Evolutionary conservation across 805 yeast genomes (phyloP).

Genomic region (Ogataea salicorniae): DNA sequence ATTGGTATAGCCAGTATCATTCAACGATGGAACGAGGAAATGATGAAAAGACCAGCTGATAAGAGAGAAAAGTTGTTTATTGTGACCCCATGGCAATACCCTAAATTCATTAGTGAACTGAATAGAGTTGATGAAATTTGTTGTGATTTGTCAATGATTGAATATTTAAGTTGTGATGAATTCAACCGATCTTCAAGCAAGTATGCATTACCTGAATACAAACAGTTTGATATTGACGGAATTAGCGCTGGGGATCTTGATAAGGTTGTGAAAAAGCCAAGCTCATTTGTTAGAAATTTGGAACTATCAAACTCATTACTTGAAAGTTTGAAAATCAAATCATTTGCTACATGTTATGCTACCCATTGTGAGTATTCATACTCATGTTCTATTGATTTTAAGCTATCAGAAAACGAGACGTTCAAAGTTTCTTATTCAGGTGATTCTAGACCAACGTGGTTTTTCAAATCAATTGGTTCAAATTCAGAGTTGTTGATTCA

Average conservation of each 20-base stretch:
- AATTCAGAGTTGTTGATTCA: conserved; percentile 75
- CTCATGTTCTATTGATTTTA: conserved; percentile 51
- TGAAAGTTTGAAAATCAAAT: conserved; percentile 37
- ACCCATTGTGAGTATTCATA: conserved; percentile 83
- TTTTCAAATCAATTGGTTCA: conserved; percentile 57
- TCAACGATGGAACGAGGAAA: conserved; percentile 52
- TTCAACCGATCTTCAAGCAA: conserved; percentile 16
- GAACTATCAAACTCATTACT: conserved; percentile 27
- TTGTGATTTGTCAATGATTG: conserved; percentile 12
- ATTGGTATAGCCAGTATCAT: conserved; percentile 73
- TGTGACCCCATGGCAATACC: conserved; percentile 71
- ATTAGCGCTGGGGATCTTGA: conserved; percentile 19
- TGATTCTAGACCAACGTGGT: conserved; percentile 80
- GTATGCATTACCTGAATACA: conserved; percentile 8
- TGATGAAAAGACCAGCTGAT: conserved; percentile 33
- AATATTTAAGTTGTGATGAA: conserved; percentile 29
- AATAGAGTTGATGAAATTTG: conserved; percentile 16
- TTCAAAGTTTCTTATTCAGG: conserved; percentile 89
- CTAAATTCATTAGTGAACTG: conserved; percentile 68
- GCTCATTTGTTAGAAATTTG: conserved; percentile 1
- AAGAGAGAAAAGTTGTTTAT: conserved; percentile 42
- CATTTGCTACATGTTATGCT: conserved; percentile 65
- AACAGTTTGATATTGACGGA: conserved; percentile 25
- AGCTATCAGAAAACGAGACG: conserved; percentile 16
- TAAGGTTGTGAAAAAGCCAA: background rate